Evolutionary conservation across 164 flowering plant genomes (phyloP), one percentile per base, ranked within the genome.

Genomic region (Magnolia changhungtana): DNA sequence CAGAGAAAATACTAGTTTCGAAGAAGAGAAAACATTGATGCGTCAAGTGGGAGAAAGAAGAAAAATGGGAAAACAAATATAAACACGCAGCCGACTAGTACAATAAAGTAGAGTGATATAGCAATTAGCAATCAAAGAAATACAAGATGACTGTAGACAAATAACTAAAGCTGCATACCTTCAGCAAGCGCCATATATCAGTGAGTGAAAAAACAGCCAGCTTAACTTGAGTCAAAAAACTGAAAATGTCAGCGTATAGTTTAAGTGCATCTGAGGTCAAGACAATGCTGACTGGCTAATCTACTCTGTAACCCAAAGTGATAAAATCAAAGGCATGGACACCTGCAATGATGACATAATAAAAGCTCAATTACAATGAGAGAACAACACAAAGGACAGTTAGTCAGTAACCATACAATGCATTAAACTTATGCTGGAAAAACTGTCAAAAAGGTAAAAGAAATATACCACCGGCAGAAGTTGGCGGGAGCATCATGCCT

Each of bases 241-340:
- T 92, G 82, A 95, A 95, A 72, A 95, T 89, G 16, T 89, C 85
- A 71, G 96, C 86, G 81, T 95, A 95, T 73, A 88, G 87, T 75
- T 83, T 81, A 81, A 95, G 80, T 74, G 96, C 90, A 78, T 69
- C 81, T 20, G 90, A 84, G 24, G 95, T 91, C 86, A 95, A 73
- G 73, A 93, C 81, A 72, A 95, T 89, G 79, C 79, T 89, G 75
- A 91, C 81, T 49, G 98, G 99, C 99, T 98, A 95, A 77, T 93
- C 92, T 67, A 95, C 91, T 78, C 88, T 85, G 77, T 93, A 93
- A 71, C 99, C 99, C 83, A 95, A 81, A 73, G 90, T 96, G 65
- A 95, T 71, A 78, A 85, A 89, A 77, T 92, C 86, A 16, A 93
- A 91, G 79, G 92, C 87, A 82, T 81, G 85, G 69, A 93, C 75